Conservation (phyloP, 2,329 filamentous ascomycete genomes). For the Colletotrichum tofieldiae region DNA sequence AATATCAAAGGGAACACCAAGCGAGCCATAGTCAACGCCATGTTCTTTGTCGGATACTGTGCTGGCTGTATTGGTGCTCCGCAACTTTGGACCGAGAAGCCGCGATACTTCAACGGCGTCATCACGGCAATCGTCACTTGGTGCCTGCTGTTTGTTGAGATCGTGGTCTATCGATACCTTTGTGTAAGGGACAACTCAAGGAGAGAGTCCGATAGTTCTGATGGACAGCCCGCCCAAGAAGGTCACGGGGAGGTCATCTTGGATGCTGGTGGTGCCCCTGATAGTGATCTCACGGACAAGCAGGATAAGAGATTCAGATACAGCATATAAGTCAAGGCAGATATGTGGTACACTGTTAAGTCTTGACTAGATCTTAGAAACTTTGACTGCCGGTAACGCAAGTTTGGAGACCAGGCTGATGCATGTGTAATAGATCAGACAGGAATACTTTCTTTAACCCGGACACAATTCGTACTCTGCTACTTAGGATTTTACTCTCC, state of each 20-base stretch:
- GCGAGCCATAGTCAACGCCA: conserved; percentile 60
- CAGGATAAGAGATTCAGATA: conserved; percentile 55
- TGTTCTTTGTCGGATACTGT: conserved; percentile 67
- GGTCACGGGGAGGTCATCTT: conserved; percentile 37
- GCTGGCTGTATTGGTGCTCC: conserved; percentile 62
- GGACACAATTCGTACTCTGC: too few relatives aligned
- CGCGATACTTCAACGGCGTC: conserved; percentile 63
- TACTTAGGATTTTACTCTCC: too few relatives aligned
- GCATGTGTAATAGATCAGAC: too few relatives aligned
- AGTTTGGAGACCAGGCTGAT: too few relatives aligned
- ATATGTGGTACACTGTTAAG: too few relatives aligned
- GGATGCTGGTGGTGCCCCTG: conserved; percentile 47
- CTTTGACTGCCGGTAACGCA: too few relatives aligned
- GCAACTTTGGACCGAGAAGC: conserved; percentile 63
- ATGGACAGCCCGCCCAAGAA: background rate
- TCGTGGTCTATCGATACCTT: conserved; percentile 53
- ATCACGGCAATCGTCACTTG: conserved; percentile 62
- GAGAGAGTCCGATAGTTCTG: conserved; percentile 43
- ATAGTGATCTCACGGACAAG: conserved; percentile 54
- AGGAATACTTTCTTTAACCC: too few relatives aligned
- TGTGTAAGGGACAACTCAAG: conserved; percentile 54
- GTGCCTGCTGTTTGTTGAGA: conserved; percentile 55
- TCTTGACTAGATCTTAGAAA: too few relatives aligned
- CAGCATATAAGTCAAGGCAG: conserved; percentile 42
- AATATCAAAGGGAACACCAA: conserved; percentile 69